phyloP scores from a whole-genome alignment of 169 alveolate species.

The Theileria parva region DNA sequence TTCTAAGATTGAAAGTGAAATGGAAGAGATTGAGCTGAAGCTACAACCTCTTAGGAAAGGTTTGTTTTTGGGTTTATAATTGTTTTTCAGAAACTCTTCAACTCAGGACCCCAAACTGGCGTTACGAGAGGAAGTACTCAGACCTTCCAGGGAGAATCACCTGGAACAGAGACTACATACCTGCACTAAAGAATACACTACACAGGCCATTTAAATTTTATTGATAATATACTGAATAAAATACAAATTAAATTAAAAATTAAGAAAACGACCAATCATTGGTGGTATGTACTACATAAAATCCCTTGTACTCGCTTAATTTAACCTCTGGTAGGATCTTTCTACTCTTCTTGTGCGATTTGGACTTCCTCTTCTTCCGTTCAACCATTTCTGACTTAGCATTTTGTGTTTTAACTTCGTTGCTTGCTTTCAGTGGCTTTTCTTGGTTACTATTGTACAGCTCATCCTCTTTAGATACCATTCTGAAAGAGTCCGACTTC shows the following conservation, averaged over 20 bases:
- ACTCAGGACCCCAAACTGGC: conserved; percentile 73
- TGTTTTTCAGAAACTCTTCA: conserved; percentile 70
- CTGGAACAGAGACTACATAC: conserved; percentile 77
- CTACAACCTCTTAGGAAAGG: conserved; percentile 78
- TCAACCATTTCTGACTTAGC: background rate
- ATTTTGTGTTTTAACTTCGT: background rate
- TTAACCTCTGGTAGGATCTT: conserved; percentile 23
- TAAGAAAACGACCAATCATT: conserved; percentile 44
- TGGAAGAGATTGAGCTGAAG: conserved; percentile 66
- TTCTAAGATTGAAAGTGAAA: conserved; percentile 60
- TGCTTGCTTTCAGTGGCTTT: background rate
- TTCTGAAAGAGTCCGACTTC: background rate
- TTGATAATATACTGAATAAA: conserved; percentile 1
- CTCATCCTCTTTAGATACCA: background rate
- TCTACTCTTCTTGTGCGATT: conserved; percentile 11
- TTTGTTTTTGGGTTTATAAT: background rate
- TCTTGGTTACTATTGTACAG: background rate
- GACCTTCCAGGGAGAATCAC: conserved; percentile 79
- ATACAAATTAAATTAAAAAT: background rate
- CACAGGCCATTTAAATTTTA: conserved; percentile 63
- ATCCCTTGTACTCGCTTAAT: conserved; percentile 33
- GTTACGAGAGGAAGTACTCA: conserved; percentile 75
- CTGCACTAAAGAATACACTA: conserved; percentile 70
- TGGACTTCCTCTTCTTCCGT: conserved; percentile 16
- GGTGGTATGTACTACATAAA: conserved; percentile 53